Base-by-base conservation (phyloP, 495 filamentous ascomycete species). In the Hypomontagnella monticulosa region DNA sequence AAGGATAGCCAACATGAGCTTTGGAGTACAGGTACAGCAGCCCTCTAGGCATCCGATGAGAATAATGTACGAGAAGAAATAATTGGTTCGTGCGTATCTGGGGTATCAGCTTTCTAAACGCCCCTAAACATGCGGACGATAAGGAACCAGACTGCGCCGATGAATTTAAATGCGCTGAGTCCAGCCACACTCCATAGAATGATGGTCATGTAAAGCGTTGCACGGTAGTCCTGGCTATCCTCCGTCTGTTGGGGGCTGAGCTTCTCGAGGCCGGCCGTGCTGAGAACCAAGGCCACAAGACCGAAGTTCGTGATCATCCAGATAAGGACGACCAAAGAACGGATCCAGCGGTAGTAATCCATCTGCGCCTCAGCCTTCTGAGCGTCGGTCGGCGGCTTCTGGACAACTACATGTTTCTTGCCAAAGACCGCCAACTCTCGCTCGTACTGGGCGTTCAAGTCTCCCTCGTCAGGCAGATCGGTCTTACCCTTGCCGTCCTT, bases 241-340 rank as follows among this genome's bases (percentile, higher is more conserved):
- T 86, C 78, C n/a, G 75, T 61, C 63, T 74, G 71, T 1, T 74
- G 78, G 0, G 78, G 70, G 36, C 79, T 76, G 38, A 95, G 81
- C 15, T 81, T 82, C 57, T 95, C 87, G 56, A 97, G 71, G 4
- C 96, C 96, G 18, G 88, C 96, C 1, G 90, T 86, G 63, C 88
- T 91, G 57, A 98, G 78, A 40, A 99, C 93, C n/a, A 93, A 85
- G 0, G 95, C 95, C 3, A 83, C 84, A 4, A 99, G 88, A 8
- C 87, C 93, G 71, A 98, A 91, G 77, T 99, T 99, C 67, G 87
- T 93, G 71, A 97, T 93, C 79, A 99, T 95, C 96, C 96, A 99
- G 56, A 89, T 84, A 50, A 99, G 81, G 54, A 99, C 96, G 69
- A 97, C 93, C 11, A 91, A 84, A 54, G 90, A 93, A 46, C 96